phyloP scores from a whole-genome alignment of 345 rosid genomes.

The Physaria fendleri region DNA sequence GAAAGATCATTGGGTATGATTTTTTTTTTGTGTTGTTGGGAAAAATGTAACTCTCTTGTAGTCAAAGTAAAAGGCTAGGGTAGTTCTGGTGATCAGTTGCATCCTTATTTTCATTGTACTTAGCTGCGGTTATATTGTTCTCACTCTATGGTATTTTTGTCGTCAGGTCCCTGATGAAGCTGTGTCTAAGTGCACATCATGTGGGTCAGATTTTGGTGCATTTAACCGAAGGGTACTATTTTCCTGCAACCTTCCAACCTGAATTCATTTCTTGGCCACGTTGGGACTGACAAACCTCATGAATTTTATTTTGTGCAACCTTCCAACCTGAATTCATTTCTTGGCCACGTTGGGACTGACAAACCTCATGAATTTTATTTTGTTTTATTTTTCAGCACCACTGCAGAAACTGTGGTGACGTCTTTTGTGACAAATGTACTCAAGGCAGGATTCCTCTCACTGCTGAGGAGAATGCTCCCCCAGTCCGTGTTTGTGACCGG shows the following conservation, averaged over 20 bases:
- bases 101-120: not conserved
- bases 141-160: not conserved
- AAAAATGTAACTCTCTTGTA: not conserved
- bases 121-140: constrained; percentile 1
- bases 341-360: not conserved
- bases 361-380: constrained; percentile 4
- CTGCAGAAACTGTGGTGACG: constrained; percentile 97
- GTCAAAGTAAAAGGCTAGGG: not conserved
- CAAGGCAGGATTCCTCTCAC: constrained; percentile 91
- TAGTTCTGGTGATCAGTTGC: not conserved
- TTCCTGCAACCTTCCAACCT: not conserved
- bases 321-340: constrained; percentile 3
- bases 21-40: not conserved
- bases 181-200: constrained; percentile 72
- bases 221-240: constrained; percentile 65
- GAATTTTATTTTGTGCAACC: not conserved
- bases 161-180: constrained; percentile 92
- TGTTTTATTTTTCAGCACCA: constrained; percentile 69
- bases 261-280: not conserved
- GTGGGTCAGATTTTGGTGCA: constrained; percentile 87
- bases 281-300: not conserved
- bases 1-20: constrained; percentile 85
- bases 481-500: constrained; percentile 93
- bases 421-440: constrained; percentile 97
- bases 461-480: constrained; percentile 89